Conservation (phyloP, 805 yeast genomes). For the Brettanomyces naardenensis region DNA sequence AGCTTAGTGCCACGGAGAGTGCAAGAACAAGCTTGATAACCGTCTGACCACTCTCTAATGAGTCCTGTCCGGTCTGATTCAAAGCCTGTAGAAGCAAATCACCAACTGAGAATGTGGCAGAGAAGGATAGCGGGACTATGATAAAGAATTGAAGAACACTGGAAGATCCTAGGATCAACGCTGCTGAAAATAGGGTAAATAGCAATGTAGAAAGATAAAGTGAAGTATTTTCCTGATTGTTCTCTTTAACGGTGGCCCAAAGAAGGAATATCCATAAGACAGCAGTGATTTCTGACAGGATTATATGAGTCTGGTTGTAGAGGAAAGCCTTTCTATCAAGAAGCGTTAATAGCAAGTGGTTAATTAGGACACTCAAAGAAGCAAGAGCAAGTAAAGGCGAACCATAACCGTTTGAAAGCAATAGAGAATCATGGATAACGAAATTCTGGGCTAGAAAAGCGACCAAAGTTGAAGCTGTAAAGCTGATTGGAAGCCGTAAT, state of each 20-base stretch:
- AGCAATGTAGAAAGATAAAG: slow-evolving; percentile 40
- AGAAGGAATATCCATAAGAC: slow-evolving; percentile 51
- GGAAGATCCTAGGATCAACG: slow-evolving; percentile 44
- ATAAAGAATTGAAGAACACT: slow-evolving; percentile 61
- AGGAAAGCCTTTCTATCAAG: slow-evolving; percentile 36
- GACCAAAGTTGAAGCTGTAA: slow-evolving; percentile 35
- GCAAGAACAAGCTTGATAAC: slow-evolving; percentile 29
- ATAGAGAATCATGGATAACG: slow-evolving; percentile 36
- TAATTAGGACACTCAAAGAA: slow-evolving; percentile 41
- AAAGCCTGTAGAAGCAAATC: slow-evolving; percentile 54
- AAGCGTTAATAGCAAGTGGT: slow-evolving; percentile 48
- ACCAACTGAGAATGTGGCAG: slow-evolving; percentile 45
- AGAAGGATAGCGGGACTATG: slow-evolving; percentile 57
- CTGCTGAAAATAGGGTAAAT: slow-evolving; percentile 37
- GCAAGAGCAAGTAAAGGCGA: slow-evolving; percentile 43
- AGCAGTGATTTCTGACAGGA: slow-evolving; percentile 45
- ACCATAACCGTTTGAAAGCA: slow-evolving; percentile 45
- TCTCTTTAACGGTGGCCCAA: slow-evolving; percentile 40
- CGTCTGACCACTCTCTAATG: slow-evolving; percentile 32
- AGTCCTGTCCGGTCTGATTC: slow-evolving; percentile 67
- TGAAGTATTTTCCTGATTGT: slow-evolving; percentile 44
- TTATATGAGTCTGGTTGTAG: slow-evolving; percentile 52
- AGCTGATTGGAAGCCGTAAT: slow-evolving; percentile 53
- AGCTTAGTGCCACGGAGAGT: slow-evolving; percentile 30
- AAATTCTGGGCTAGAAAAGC: slow-evolving; percentile 34